Conservation (phyloP, 208 protist species). For the Herpetomonas tarakana region DNA sequence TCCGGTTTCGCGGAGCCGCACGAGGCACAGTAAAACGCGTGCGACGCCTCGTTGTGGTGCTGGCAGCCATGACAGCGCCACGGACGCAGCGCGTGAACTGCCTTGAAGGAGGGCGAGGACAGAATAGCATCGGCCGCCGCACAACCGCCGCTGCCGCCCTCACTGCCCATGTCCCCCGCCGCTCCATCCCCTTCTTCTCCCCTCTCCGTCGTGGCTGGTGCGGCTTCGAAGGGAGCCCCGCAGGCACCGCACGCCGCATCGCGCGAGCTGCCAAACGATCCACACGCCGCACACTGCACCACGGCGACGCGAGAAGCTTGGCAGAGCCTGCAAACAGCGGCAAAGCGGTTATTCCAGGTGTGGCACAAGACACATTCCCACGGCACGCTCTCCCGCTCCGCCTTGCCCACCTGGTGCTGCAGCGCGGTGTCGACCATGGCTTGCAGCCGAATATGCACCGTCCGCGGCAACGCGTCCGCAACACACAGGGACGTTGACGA, state of each 20-base stretch:
- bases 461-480: slow-evolving; percentile 4
- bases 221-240: slow-evolving; percentile 6
- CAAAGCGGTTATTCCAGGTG: slow-evolving; percentile 52
- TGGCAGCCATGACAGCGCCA: slow-evolving; percentile 69
- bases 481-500: too few species aligned
- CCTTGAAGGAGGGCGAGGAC: slow-evolving; percentile 7
- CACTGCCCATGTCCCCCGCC: too few species aligned
- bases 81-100: slow-evolving; percentile 41
- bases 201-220: too few species aligned
- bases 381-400: slow-evolving; percentile 22
- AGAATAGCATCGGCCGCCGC: slow-evolving; percentile 11
- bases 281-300: slow-evolving; percentile 48
- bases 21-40: slow-evolving; percentile 56
- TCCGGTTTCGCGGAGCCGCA: slow-evolving; percentile 15
- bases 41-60: slow-evolving; percentile 42
- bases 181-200: too few species aligned
- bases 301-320: slow-evolving; percentile 34
- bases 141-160: slow-evolving; percentile 9
- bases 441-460: slow-evolving; percentile 2
- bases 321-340: slow-evolving; percentile 44
- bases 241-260: slow-evolving; percentile 15
- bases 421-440: not conserved
- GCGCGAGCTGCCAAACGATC: slow-evolving; percentile 39
- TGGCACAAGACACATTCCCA: slow-evolving; percentile 61
- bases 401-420: slow-evolving; percentile 14